Evolutionary conservation across 768 basidiomycete genomes (phyloP), one percentile per base, ranked within the genome.

Genomic region (Cystobasidium onofrii): DNA sequence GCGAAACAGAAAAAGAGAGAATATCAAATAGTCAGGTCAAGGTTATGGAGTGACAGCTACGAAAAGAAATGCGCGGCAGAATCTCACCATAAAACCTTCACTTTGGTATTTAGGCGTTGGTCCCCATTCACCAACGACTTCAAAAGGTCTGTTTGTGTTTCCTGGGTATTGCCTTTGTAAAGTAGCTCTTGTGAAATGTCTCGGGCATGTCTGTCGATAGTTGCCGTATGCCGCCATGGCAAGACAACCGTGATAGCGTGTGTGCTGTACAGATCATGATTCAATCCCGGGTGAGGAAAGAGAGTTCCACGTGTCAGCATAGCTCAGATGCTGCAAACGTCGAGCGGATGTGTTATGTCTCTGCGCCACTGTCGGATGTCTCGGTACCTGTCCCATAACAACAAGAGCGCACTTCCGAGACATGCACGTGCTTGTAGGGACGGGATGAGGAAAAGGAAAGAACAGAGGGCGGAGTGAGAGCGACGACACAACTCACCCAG

Each of bases 161-260:
- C 73, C 74, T 17, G 74, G 74, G 46, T 75, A 75, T 25, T 75
- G 74, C 18, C 23, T 25, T 25, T 74, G 73, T 27, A 75, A n/a
- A n/a, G 74, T 62, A 2, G 64, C 60, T 15, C 12, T 15, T 15
- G 74, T 75, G 69, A 75, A 75, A 27, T 27, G 20, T n/a, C 52
- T 15, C 7, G 74, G 74, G 61, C 74, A 75, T 12, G 36, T 23
- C 6, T 15, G 3, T 18, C 36, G 9, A 36, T 75, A 75, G 74
- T 75, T 55, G 10, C 57, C 57, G 25, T 60, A 60, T 4, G 57
- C 57, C 17, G 57, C 57, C 57, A 60, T 34, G 27, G 57, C 57
- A 12, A 60, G 57, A 29, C 57, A 60, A 29, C 57, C 57, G 31
- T 60, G 57, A 60, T 60, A 60, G 15, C 57, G 57, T 7, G 57